A percentile compares a stretch with the other conserved stretches of the same genome.
Evolutionary conservation across 2,329 filamentous ascomycete species (phyloP).

Genomic region (Talaromyces amestolkiae): DNA sequence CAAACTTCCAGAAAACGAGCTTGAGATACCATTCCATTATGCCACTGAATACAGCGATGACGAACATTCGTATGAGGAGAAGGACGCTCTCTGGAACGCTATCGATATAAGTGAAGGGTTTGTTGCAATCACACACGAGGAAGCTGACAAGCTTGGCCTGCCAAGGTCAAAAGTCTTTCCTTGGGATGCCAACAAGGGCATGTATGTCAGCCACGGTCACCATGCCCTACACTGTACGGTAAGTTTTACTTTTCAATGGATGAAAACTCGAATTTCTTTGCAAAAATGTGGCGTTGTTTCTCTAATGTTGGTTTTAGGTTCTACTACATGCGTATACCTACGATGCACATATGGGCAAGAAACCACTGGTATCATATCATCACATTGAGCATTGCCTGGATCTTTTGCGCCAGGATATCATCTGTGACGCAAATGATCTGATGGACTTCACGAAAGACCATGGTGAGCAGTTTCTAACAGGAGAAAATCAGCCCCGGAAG

Average conservation of each 20-base stretch:
- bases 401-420: slow-evolving; percentile 13
- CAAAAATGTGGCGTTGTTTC: not conserved
- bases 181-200: slow-evolving; percentile 13
- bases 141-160: slow-evolving; percentile 7
- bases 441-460: slow-evolving; percentile 10
- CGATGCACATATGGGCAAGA: slow-evolving; percentile 3
- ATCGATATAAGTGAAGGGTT: slow-evolving; percentile 14
- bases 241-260: not conserved
- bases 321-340: slow-evolving; percentile 14
- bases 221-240: slow-evolving; percentile 15
- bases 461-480: not conserved
- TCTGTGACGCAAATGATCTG: not conserved
- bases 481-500: not conserved
- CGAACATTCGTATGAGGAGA: slow-evolving; percentile 9
- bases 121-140: slow-evolving; percentile 11
- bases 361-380: slow-evolving; percentile 10
- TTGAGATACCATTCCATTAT: slow-evolving; percentile 11
- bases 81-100: slow-evolving; percentile 14
- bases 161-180: slow-evolving; percentile 8
- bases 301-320: not conserved
- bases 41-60: slow-evolving; percentile 11
- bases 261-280: not conserved
- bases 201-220: slow-evolving; percentile 12
- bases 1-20: slow-evolving; percentile 1
- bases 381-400: slow-evolving; percentile 13